These are phyloP conservation scores for Mallotus nudiflorus DNA, from an alignment of 345 rosid species.

Conservation along the genomic window DNA sequence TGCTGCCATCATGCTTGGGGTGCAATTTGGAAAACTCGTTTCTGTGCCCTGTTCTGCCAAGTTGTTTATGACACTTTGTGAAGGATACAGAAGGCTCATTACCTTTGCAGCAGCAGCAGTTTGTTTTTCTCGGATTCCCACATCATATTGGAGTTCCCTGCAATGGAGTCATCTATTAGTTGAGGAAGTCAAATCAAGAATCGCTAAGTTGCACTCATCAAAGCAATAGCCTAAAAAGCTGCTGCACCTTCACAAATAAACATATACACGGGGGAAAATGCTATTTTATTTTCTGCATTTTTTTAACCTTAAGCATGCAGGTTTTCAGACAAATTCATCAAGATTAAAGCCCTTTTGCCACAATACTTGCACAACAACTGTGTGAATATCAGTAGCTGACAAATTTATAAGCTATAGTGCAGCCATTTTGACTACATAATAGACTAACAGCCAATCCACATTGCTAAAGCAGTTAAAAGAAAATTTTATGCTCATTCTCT, in stretches of 20 bases:
- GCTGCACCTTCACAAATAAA: too few relatives aligned
- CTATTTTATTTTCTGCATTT: too few relatives aligned
- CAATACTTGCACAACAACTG: background rate
- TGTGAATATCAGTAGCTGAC: background rate
- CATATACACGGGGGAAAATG: too few relatives aligned
- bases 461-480: background rate
- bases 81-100: slow-evolving; percentile 54
- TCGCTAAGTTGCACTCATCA: background rate
- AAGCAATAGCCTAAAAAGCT: too few relatives aligned
- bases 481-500: background rate
- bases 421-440: background rate
- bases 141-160: slow-evolving; percentile 60
- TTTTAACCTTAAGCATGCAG: background rate
- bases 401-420: background rate
- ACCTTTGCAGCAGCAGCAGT: slow-evolving; percentile 59
- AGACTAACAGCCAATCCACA: background rate
- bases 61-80: slow-evolving; percentile 20
- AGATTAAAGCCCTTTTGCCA: background rate
- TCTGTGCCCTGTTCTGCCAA: slow-evolving; percentile 18
- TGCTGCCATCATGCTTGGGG: slow-evolving; percentile 77
- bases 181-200: background rate
- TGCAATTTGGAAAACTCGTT: slow-evolving; percentile 22
- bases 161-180: slow-evolving; percentile 14
- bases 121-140: slow-evolving; percentile 51
- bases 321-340: background rate